Evolutionary conservation across 2,329 filamentous ascomycete genomes (phyloP), one percentile per base, ranked within the genome.

Genomic region (Botrytis aclada): DNA sequence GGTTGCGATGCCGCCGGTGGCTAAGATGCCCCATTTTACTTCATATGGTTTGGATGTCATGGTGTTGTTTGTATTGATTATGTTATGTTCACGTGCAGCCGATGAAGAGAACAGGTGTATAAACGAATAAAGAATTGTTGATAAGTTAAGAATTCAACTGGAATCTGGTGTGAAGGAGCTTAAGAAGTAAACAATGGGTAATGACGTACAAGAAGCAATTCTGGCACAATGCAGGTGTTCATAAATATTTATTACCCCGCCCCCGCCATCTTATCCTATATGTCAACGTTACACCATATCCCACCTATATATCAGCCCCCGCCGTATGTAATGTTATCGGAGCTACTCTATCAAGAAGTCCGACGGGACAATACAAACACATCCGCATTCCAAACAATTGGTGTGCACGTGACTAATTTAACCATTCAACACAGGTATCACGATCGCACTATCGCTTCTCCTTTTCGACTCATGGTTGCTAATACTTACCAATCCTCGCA

Each of bases 1-100:
- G 66, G 79, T 77, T 60, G 81, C 81, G 32, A 82, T 82, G 51
- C 80, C 79, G 75, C 82, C 78, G 69, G 81, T 82, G 69, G 83
- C 81, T 8, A 81, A 76, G 58, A 81, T 81, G 72, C 80, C 80
- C 80, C 80, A 81, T 71, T 74, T 79, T 10, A 80, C 73, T 66
- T 76, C 75, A 70, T 75, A 80, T 25, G 78, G 77, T 71, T 75
- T 71, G 56, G 77, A 74, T 47, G 77, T 29, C 79, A 80, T 81
- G 70, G 47, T 75, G 56, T 62, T 58, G 41, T 29, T 14, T 47
- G 34, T 45, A 22, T 72, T 51, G 18, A 39, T 32, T 51, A 9
- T 39, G 18, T 32, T 51, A 9, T 39, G 18, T 54, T 51, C 8
- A 54, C 25, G 47, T 54, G 64, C 18, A 43, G 51, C 22, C 20